Percentiles rank a stretch among this genome's conserved stretches.
These are phyloP conservation scores for Cercophora samala DNA, from an alignment of 495 filamentous ascomycete genomes.

Conservation along the genomic window DNA sequence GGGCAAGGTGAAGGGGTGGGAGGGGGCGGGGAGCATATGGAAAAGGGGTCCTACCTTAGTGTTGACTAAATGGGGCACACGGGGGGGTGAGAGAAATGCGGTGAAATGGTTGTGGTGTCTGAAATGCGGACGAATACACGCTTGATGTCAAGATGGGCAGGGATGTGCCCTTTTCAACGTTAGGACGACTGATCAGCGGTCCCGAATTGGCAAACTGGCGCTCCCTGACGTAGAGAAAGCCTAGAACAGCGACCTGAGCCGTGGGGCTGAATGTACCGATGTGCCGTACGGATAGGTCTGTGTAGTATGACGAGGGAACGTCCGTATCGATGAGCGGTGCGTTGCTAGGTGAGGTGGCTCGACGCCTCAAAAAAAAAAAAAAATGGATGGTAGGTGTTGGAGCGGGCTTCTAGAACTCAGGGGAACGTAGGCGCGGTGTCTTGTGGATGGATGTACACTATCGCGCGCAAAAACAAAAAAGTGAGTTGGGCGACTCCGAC, in stretches of 20 bases:
- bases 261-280: background rate
- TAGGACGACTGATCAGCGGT: constrained; percentile 23
- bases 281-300: too few relatives aligned
- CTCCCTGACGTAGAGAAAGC: constrained; percentile 7
- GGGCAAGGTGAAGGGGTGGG: background rate
- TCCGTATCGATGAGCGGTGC: too few relatives aligned
- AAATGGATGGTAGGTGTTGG: too few relatives aligned
- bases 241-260: too few relatives aligned
- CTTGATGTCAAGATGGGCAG: constrained; percentile 24
- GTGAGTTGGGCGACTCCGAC: too few relatives aligned
- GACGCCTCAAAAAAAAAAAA: background rate
- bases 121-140: constrained; percentile 3
- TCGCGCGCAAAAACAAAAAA: too few relatives aligned
- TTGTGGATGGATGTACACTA: background rate
- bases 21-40: too few relatives aligned
- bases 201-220: constrained; percentile 21
- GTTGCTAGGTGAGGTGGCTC: background rate
- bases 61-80: background rate
- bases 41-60: background rate
- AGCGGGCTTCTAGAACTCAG: background rate
- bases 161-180: constrained; percentile 10
- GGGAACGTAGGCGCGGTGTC: background rate
- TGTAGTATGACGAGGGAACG: too few relatives aligned
- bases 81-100: background rate
- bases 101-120: background rate